Evolutionary conservation across 2,329 filamentous ascomycete species (phyloP).

Genomic region (Claviceps sp.): DNA sequence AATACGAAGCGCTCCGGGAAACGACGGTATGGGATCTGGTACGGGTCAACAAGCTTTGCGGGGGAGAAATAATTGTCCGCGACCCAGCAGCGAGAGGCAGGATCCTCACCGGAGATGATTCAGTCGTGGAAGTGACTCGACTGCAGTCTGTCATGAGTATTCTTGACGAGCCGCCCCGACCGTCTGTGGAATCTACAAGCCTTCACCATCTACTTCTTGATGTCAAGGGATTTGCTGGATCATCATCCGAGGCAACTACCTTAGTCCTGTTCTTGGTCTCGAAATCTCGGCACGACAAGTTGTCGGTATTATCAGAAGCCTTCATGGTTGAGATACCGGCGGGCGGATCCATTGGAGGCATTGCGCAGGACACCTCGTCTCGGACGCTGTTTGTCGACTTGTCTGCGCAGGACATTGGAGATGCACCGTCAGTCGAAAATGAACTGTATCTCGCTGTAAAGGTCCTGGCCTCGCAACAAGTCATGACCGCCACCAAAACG

Average conservation of each 20-base stretch:
- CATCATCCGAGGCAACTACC: constrained; percentile 60
- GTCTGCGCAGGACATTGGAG: constrained; percentile 58
- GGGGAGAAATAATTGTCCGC: constrained; percentile 86
- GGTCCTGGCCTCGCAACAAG: constrained; percentile 48
- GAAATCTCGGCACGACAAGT: constrained; percentile 48
- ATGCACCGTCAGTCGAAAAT: constrained; percentile 46
- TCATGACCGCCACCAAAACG: constrained; percentile 29
- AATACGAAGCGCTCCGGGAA: constrained; percentile 69
- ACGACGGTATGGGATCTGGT: constrained; percentile 94
- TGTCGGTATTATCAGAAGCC: constrained; percentile 65
- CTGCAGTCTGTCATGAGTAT: constrained; percentile 94
- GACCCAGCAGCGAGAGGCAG: constrained; percentile 73
- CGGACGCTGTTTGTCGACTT: constrained; percentile 83
- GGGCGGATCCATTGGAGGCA: constrained; percentile 54
- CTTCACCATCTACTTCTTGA: constrained; percentile 76
- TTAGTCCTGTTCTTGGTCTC: constrained; percentile 67
- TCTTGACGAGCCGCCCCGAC: constrained; percentile 65
- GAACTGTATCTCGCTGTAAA: constrained; percentile 77
- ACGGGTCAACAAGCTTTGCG: constrained; percentile 84
- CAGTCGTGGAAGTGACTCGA: constrained; percentile 78
- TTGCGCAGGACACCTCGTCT: constrained; percentile 53
- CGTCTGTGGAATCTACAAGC: constrained; percentile 52
- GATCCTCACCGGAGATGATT: constrained; percentile 83
- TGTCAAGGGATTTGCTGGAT: constrained; percentile 67
- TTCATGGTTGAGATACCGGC: constrained; percentile 68